Evolutionary conservation across 441 rosid genomes (phyloP).

Genomic region (Pelargonium australe): DNA sequence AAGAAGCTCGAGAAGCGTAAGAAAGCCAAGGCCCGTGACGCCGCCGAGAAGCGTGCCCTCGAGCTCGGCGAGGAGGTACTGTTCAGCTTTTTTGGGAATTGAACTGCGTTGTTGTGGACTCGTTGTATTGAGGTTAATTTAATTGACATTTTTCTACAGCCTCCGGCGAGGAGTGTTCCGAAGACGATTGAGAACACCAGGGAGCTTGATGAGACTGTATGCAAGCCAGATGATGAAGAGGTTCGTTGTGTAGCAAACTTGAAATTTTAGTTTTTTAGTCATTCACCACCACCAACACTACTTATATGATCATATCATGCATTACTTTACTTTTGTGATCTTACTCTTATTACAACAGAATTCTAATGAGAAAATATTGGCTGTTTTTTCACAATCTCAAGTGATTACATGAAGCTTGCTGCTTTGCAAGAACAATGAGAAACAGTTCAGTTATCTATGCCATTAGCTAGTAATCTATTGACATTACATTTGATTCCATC

Average conservation of each 20-base stretch:
- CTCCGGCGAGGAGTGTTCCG: constrained; percentile 57
- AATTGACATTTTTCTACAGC: constrained; percentile 34
- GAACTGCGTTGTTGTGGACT: neutral
- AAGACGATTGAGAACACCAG: constrained; percentile 85
- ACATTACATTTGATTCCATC: too few relatives aligned
- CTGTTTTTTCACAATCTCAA: too few relatives aligned
- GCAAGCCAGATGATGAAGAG: constrained; percentile 88
- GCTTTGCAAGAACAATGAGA: too few relatives aligned
- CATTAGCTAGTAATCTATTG: too few relatives aligned
- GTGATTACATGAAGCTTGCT: too few relatives aligned
- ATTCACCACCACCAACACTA: neutral
- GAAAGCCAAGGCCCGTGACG: constrained; percentile 69
- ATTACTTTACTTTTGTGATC: too few relatives aligned
- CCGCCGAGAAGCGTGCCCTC: constrained; percentile 62
- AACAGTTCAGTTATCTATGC: too few relatives aligned
- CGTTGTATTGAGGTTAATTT: neutral
- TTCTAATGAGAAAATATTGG: too few relatives aligned
- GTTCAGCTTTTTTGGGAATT: neutral
- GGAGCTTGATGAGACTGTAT: constrained; percentile 76
- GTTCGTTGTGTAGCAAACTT: constrained; percentile 23
- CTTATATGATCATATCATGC: too few relatives aligned
- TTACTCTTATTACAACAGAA: too few relatives aligned
- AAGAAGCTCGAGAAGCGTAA: constrained; percentile 83
- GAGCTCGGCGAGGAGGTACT: constrained; percentile 92
- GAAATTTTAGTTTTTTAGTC: neutral